Percentiles rank a stretch among this genome's conserved stretches.
Conservation (phyloP, 2,329 filamentous ascomycete genomes). For the Cladobotryum protrusum region DNA sequence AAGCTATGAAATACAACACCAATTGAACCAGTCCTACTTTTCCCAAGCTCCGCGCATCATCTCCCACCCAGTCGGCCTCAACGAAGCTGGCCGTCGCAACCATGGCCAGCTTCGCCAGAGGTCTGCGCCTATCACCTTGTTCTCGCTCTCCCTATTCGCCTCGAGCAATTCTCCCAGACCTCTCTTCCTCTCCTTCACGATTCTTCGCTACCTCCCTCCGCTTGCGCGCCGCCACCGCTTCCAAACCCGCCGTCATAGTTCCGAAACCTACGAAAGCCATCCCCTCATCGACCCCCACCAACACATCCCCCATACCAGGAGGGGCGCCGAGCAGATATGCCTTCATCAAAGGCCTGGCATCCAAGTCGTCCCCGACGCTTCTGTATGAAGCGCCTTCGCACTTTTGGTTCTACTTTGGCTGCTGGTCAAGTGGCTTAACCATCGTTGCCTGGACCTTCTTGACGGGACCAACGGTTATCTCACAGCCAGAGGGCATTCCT, state of each 20-base stretch:
- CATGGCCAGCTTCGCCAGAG: conserved; percentile 29
- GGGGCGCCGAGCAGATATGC: conserved; percentile 29
- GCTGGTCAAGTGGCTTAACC: conserved; percentile 47
- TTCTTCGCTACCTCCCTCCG: conserved; percentile 25
- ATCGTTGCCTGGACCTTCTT: conserved; percentile 31
- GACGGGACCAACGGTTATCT: conserved; percentile 27
- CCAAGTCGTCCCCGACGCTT: conserved; percentile 48
- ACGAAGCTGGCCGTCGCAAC: neutral
- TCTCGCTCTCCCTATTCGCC: conserved; percentile 18
- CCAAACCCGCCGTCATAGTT: conserved; percentile 15
- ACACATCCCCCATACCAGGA: conserved; percentile 13
- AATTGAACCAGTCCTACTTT: neutral
- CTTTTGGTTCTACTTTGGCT: conserved; percentile 54
- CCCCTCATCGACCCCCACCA: conserved; percentile 9
- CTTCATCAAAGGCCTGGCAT: conserved; percentile 51
- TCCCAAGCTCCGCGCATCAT: neutral
- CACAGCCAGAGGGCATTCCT: conserved; percentile 42
- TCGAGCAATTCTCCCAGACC: conserved; percentile 17
- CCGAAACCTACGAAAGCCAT: conserved; percentile 10
- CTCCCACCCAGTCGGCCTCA: neutral
- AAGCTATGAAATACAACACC: conserved; percentile 1
- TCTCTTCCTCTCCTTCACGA: conserved; percentile 18
- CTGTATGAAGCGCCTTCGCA: conserved; percentile 63
- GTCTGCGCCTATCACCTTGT: conserved; percentile 23
- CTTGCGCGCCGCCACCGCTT: conserved; percentile 16